These are phyloP conservation scores for barley (Hordeum vulgare) DNA, from an alignment of 176 grass and related monocot species.

Conservation along the genomic window MorexV3_pseudomolecules_assembly NC_058518.1:405049941-405050440, in stretches of 20 bases:
- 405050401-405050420: too few species aligned
- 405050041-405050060: conserved; percentile 36
- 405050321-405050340: too few species aligned
- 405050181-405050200: conserved; percentile 52
- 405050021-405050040: conserved; percentile 41
- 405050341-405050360: too few species aligned
- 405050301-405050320: too few species aligned
- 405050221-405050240: background rate
- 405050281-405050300: too few species aligned
- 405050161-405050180: conserved; percentile 93
- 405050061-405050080: background rate
- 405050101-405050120: background rate
- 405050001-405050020: too few species aligned
- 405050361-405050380: too few species aligned
- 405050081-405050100: background rate
- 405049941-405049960: background rate
- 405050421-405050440: too few species aligned
- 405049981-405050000: background rate
- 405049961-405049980: conserved; percentile 25
- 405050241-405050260: background rate
- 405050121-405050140: conserved; percentile 15
- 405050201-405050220: conserved; percentile 73
- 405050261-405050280: too few species aligned
- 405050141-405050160: conserved; percentile 85
- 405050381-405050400: too few species aligned